Conservation (phyloP, 1,284 basidiomycete species). For the Coniophora puteana region DNA sequence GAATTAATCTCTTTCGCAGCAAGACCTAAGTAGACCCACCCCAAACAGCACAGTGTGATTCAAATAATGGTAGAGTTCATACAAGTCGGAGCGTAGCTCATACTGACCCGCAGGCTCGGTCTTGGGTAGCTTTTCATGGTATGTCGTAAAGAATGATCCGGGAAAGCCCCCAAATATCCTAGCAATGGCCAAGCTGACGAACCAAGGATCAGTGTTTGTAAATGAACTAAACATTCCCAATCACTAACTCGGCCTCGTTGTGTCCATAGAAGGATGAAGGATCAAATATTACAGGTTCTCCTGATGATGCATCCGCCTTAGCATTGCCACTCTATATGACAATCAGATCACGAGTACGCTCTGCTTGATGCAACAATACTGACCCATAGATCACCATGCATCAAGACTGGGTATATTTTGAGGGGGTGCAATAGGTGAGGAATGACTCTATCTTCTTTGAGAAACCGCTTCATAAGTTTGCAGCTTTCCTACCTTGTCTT, state of each 20-base stretch:
- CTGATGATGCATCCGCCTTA: constrained; percentile 52
- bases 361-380: constrained; percentile 18
- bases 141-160: constrained; percentile 65
- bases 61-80: constrained; percentile 86
- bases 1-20: neutral
- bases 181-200: constrained; percentile 68
- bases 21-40: constrained; percentile 36
- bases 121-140: constrained; percentile 68
- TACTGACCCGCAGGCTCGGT: constrained; percentile 70
- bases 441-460: constrained; percentile 53
- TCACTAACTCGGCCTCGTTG: constrained; percentile 78
- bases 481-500: constrained; percentile 46
- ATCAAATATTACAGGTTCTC: constrained; percentile 75
- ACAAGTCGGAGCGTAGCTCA: constrained; percentile 65
- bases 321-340: constrained; percentile 64
- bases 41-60: constrained; percentile 79
- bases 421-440: constrained; percentile 66
- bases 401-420: constrained; percentile 66
- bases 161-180: constrained; percentile 85
- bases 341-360: constrained; percentile 9
- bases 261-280: constrained; percentile 84
- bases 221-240: neutral
- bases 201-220: too few species aligned
- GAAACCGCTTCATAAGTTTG: neutral
- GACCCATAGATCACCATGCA: constrained; percentile 89